Evolutionary conservation across 2,329 filamentous ascomycete species (phyloP), one percentile per base, ranked within the genome.

Genomic region (Arthroderma sp.): DNA sequence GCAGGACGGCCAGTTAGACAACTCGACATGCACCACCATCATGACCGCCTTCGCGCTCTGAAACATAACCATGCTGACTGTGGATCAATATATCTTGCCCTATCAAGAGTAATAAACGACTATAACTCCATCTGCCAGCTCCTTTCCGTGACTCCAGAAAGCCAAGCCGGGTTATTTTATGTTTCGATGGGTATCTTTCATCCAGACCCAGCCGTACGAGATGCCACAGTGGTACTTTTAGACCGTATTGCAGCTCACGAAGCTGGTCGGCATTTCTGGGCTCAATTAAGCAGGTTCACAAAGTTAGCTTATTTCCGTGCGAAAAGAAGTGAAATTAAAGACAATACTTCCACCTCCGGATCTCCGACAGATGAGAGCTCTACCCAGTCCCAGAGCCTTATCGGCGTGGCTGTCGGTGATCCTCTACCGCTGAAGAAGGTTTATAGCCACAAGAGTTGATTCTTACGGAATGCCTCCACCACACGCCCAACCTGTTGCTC

Each of bases 201-300:
- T 67, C 86, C 87, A 45, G 80, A 88, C 51, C 72, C 74, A 32
- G 82, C 86, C 42, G 88, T 95, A 7, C 75, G 91, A 32, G 66
- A 82, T 54, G 79, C 78, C 45, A 84, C 86, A 2, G 82, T 86
- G 1, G 84, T 84, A 49, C 67, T 98, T 32, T 64, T 98, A 22
- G 86, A 89, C 53, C 75, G 87, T 22, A 80, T 98, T 44, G 77
- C 80, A 53, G 80, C 82, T 46, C 89, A 98, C 64, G 83, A 93
- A 58, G 91, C 87, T 6, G 91, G 91, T 1, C 76, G 87, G 56
- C 86, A 96, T 65, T 96, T 91, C 74, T 98, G 89, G 86, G 78
- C 75, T 52, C 78, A 78, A 29, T 68, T 98, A 40, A 91, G 87
- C 47, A 74, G 86, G 38, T 98, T 95, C 59, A 82, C 88, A 54